Percentiles rank a stretch among this genome's conserved stretches.
Evolutionary conservation across 2,329 filamentous ascomycete genomes (phyloP).

Genomic region (Dactylellina cionopaga): DNA sequence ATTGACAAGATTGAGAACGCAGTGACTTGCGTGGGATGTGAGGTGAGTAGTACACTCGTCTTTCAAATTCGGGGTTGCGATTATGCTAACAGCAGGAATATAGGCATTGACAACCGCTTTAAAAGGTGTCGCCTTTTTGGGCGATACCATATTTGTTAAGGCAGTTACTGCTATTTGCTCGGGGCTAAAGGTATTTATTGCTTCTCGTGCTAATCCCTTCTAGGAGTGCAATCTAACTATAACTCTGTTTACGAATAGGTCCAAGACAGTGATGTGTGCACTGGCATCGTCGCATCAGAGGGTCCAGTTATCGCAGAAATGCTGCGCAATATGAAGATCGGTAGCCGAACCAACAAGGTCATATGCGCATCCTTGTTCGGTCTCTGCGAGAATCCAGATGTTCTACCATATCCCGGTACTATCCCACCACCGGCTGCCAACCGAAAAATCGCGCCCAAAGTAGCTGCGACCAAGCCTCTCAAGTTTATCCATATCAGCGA

Average conservation of each 20-base stretch:
- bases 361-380: constrained; percentile 39
- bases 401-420: constrained; percentile 39
- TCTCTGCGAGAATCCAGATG: constrained; percentile 23
- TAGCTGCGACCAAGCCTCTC: constrained; percentile 17
- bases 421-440: constrained; percentile 30
- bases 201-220: too few species aligned
- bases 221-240: background rate
- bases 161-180: constrained; percentile 36
- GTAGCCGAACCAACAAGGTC: constrained; percentile 43
- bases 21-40: constrained; percentile 36
- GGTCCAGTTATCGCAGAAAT: constrained; percentile 43
- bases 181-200: constrained; percentile 27
- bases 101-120: constrained; percentile 39
- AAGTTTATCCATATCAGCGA: constrained; percentile 71
- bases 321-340: constrained; percentile 29
- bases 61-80: too few species aligned
- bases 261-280: constrained; percentile 42
- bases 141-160: constrained; percentile 43
- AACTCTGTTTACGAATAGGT: constrained; percentile 10
- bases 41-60: too few species aligned
- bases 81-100: background rate
- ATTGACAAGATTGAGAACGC: constrained; percentile 41
- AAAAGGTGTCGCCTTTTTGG: constrained; percentile 34
- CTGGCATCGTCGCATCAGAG: constrained; percentile 27
- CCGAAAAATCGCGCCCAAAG: constrained; percentile 12